Evolutionary conservation across 1,284 basidiomycete genomes (phyloP), one percentile per base, ranked within the genome.

Genomic region (Cryptococcus sp.): DNA sequence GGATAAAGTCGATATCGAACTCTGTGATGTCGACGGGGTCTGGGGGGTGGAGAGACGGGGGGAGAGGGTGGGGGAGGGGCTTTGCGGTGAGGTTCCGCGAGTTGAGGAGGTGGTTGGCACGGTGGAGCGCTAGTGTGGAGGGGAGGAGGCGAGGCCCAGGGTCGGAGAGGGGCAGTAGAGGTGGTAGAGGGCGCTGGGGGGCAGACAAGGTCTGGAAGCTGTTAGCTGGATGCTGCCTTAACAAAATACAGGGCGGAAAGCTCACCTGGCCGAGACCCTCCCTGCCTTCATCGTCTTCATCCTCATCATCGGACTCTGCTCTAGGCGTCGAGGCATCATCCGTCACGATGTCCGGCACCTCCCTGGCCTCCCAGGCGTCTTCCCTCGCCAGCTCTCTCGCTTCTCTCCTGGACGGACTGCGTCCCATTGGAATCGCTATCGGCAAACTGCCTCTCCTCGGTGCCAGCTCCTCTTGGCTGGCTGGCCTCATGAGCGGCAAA

Each of bases 1-100:
- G 72, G 60, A 79, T 79, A 55, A 78, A 79, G 57, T 78, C 77
- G 24, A 79, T 75, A 60, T 79, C 78, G 61, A 79, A 78, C 52
- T 77, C 77, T 33, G 77, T 70, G n/a, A 78, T 64, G 56, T 77
- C 77, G 51, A 78, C 71, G 1, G 77, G 72, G 15, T 69, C 68
- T 20, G 76, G 76, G 16, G 76, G 76, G 52, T 78, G 76, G 7
- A 77, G 63, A 8, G 74, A 73, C 6, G 73, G 68, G 4, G 75
- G 73, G 3, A 78, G 59, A 11, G 75, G 75, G 50, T 75, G 71
- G 12, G 77, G 77, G 12, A 78, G 61, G 15, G 75, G 77, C 43
- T 75, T 74, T 13, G 72, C 66, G 24, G 70, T 67, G 15, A 77
- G 65, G 47, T 76, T 75, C 18, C 71, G 67, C 15, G 72, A 66